Evolutionary conservation across 148 eudicot species (phyloP), one percentile per base, ranked within the genome.

Genomic region (Cornus controversa): DNA sequence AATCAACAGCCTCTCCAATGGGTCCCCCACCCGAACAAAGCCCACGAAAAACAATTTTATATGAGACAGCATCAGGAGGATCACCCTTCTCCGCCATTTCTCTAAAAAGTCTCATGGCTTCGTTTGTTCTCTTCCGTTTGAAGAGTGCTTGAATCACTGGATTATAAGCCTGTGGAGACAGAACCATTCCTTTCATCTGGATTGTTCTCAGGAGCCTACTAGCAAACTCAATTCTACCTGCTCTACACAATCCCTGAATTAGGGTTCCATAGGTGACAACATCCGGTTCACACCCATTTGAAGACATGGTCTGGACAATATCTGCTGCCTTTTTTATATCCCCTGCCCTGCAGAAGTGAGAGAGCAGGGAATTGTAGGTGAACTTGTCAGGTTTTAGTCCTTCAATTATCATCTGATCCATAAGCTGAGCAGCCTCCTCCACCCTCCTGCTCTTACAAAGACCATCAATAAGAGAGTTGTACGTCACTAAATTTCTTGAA

Each of bases 331-430:
- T 96, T 70, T 93, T 90, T 13, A 96, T 88, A 50, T 96, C 87
- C 31, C 99, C 99, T 3, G 71, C 85, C 78, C 86, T 90, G 81
- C 98, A 96, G 82, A 88, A 96, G 86, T 93, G 93, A 45, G 92
- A 71, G 54, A 96, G 91, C 79, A 96, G 76, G 57, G 98, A 87
- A 77, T 91, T 93, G 73, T 90, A 96, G 7, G 99, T 93, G 78
- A 83, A 91, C 72, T 91, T 96, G 83, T 96, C 97, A 27, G 99
- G 99, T 69, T 90, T 89, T 18, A 93, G 58, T 69, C 99, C 98
- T 83, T 96, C 99, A 88, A 89, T 88, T 83, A 96, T 88, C 99
- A 96, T 91, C 86, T 96, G 98, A 64, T 91, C 94, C 93, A 91
- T 93, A 68, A 96, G 92, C 83, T 87, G 80, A 67, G 92, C 84